Conservation (phyloP, 208 protist genomes). For the Phytomonas francai region DNA sequence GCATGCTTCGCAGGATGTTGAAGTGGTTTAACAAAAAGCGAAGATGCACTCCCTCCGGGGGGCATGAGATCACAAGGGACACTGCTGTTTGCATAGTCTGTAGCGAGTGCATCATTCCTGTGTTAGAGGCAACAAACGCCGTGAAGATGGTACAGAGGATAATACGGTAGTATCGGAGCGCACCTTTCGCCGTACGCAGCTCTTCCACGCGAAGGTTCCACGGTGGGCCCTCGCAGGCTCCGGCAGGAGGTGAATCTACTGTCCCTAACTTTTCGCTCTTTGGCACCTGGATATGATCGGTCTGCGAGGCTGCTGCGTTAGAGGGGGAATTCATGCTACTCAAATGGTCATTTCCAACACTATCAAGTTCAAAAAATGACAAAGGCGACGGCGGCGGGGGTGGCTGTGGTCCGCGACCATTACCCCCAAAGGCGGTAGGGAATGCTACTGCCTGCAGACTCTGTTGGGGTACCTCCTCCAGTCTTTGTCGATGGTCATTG, state of each 20-base stretch:
- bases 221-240: slow-evolving; percentile 31
- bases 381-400: slow-evolving; percentile 2
- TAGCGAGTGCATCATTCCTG: slow-evolving; percentile 33
- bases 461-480: slow-evolving; percentile 67
- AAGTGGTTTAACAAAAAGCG: slow-evolving; percentile 52
- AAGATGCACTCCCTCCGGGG: slow-evolving; percentile 37
- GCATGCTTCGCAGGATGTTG: slow-evolving; percentile 40
- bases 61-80: slow-evolving; percentile 57
- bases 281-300: slow-evolving; percentile 1
- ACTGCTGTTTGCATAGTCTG: slow-evolving; percentile 47
- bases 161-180: slow-evolving; percentile 50
- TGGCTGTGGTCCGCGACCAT: neutral
- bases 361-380: neutral
- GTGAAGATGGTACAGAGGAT: slow-evolving; percentile 50
- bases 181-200: slow-evolving; percentile 36
- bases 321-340: neutral
- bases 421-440: slow-evolving; percentile 15
- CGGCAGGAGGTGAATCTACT: neutral
- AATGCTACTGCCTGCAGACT: slow-evolving; percentile 68
- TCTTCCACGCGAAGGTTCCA: slow-evolving; percentile 49
- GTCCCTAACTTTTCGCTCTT: neutral
- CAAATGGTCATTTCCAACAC: neutral
- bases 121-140: slow-evolving; percentile 38
- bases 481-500: slow-evolving; percentile 13
- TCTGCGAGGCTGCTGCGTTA: neutral